Base-by-base conservation (phyloP, 2,329 filamentous ascomycete species). In the Chaetomiaceae sp. region DNA sequence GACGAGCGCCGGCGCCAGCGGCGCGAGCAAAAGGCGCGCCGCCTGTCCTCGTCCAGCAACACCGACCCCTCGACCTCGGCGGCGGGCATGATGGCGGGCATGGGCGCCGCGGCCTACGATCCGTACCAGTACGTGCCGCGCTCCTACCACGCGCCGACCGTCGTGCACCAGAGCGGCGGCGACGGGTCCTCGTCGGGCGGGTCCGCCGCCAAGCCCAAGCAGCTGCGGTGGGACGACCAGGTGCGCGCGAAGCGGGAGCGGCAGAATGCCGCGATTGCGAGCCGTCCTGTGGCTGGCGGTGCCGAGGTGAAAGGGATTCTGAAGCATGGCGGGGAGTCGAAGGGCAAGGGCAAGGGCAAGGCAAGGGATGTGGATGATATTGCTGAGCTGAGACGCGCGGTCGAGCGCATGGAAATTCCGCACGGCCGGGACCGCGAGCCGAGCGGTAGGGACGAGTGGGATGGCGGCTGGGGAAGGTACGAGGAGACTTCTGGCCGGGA, bases 201-300 rank as follows among this genome's bases (percentile, higher is more conserved):
- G 22, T 24, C 22, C 24, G n/a, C 9, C 22, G 18, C 24, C 22
- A 51, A 43, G 46, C 47, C 38, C 43, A 62, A 62, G 50, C 52
- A 58, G 22, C 53, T 63, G 15, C 56, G 58, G 10, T 62, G 58
- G 56, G 59, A 61, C 33, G 62, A 64, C 51, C 50, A 63, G 42
- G 47, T 60, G 52, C 48, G 49, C 47, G 55, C 37, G 38, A 46
- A 40, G 48, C 52, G 51, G 9, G 53, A 49, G 37, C 33, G 48
- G 27, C 62, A 64, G 9, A 65, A 65, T 45, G 58, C 55, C 38
- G 56, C 57, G 48, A 65, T 65, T 48, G 44, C 50, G 34, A 50
- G 37, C 38, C 61, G 63, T 6, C 55, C 59, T 30, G 53, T 50
- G 38, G 38, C n/a, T 38, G 45, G 29, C 42, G 10, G 26, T 27